Base-by-base conservation (phyloP, 208 protist species). In the Wallacemonas sp. region DNA sequence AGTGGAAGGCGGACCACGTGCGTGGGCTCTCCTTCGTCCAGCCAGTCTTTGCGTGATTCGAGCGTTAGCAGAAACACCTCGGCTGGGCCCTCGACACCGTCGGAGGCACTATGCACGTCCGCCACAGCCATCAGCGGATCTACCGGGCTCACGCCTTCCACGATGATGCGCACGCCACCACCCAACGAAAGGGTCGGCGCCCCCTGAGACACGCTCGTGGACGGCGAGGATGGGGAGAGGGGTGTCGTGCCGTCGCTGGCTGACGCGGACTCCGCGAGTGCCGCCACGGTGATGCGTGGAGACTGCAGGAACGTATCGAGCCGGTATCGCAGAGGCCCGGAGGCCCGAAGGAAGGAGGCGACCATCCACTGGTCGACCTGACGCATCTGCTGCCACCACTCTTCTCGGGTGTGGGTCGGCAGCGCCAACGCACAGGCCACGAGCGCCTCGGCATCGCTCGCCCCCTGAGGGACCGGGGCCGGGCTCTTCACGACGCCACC, bases 21-120 rank as follows among this genome's bases (percentile, higher is more conserved):
- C n/a, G 71, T 83, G 0, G 67, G 21, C 71, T 93, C 87, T n/a
- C 64, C 52, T 6, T 57, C 26, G 42, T 87, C 74, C 3, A 10
- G 10, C 87, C 87, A 93, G 42, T 90, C 76, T 29, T 87, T 89
- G 24, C 78, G 82, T n/a, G 87, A 93, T 53, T 80, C 81, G 9
- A 93, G 74, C 32, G 74, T 78, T 17, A 78, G 76, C 21, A 70
- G 64, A 3, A 83, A 54, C 26, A 63, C 50, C 1, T 36, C 46
- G 19, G 33, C 38, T 2, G 54, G 30, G 57, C n/a, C 22, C 12
- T 22, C 27, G n/a, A n/a, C n/a, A n/a, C n/a, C n/a, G n/a, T n/a
- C n/a, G n/a, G 24, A 12, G 24, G 6, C 45, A 10, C 8, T 32
- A 26, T 5, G n/a, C 13, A 9, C 42, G 0, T 19, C 17, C 42